phyloP scores from a whole-genome alignment of 805 yeast species.

The Saccharomycopsis babjevae region DNA sequence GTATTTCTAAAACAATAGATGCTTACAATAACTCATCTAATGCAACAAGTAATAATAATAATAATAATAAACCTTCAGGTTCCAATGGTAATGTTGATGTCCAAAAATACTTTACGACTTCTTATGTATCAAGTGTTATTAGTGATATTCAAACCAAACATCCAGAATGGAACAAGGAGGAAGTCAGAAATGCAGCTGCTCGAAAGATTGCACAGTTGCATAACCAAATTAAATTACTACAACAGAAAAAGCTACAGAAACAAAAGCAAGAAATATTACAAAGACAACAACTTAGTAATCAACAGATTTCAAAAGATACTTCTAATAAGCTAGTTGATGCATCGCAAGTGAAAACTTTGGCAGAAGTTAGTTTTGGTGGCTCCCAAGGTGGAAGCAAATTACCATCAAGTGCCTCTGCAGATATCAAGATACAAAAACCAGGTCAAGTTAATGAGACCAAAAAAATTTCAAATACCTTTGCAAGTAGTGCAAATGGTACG shows the following conservation, averaged over 20 bases:
- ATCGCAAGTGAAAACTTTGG: not conserved
- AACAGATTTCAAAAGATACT: not conserved
- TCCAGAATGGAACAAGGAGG: constrained; percentile 52
- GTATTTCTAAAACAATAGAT: not conserved
- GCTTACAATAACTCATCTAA: not conserved
- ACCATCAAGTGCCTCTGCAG: no score
- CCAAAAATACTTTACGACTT: constrained; percentile 22
- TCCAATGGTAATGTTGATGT: constrained; percentile 21
- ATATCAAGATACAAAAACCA: no score
- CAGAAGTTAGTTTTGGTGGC: not conserved
- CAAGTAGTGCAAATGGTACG: no score
- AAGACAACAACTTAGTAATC: not conserved
- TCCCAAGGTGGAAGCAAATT: no score
- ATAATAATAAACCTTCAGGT: constrained; percentile 5
- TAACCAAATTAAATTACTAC: constrained; percentile 9
- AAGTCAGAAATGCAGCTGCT: constrained; percentile 57
- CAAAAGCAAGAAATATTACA: not conserved
- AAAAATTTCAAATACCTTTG: no score
- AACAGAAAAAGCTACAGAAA: not conserved
- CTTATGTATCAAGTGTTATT: constrained; percentile 56
- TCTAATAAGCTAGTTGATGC: not conserved
- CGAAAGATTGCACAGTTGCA: constrained; percentile 50
- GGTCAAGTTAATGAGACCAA: no score
- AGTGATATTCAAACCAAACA: constrained; percentile 56
- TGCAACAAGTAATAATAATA: not conserved